A percentile compares a stretch with the other conserved stretches of the same genome.
Conservation (phyloP, 177 flowering plant genomes). For the Vitis hybrid region DNA sequence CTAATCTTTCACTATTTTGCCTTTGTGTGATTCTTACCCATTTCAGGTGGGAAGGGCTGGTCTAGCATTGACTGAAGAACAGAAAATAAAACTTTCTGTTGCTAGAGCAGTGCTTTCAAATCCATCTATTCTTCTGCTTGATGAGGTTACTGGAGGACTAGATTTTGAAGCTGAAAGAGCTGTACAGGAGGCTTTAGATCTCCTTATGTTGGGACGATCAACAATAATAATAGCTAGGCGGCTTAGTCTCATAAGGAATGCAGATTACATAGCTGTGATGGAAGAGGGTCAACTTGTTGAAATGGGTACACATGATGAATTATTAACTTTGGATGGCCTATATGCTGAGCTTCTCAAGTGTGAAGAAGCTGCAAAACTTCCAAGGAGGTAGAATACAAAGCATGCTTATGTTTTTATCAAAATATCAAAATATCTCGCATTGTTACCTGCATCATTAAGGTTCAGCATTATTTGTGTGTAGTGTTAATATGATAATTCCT, state of each 20-base stretch:
- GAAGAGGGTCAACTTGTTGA: constrained; percentile 98
- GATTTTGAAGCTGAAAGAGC: constrained; percentile 92
- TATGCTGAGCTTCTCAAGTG: constrained; percentile 92
- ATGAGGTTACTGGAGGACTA: constrained; percentile 98
- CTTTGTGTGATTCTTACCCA: constrained; percentile 11
- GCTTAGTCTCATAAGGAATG: constrained; percentile 89
- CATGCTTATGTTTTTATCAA: constrained; percentile 2
- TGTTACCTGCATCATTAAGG: not conserved
- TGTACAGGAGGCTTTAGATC: constrained; percentile 94
- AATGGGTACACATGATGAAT: constrained; percentile 98
- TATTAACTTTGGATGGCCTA: constrained; percentile 65
- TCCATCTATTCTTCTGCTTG: constrained; percentile 93
- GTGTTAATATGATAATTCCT: not conserved
- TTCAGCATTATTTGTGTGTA: not conserved
- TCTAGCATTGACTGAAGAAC: constrained; percentile 76
- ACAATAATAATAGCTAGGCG: constrained; percentile 92
- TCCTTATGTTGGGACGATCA: constrained; percentile 91
- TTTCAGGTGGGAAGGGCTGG: constrained; percentile 94
- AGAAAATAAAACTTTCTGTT: constrained; percentile 89
- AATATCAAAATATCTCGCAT: constrained; percentile 2
- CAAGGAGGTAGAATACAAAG: constrained; percentile 58
- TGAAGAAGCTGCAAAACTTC: constrained; percentile 96
- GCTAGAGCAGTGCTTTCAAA: constrained; percentile 95
- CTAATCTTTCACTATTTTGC: not conserved
- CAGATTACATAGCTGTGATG: constrained; percentile 98